Evolutionary conservation across 1,139 yeast species (phyloP).

Genomic region (Taphrina communis): DNA sequence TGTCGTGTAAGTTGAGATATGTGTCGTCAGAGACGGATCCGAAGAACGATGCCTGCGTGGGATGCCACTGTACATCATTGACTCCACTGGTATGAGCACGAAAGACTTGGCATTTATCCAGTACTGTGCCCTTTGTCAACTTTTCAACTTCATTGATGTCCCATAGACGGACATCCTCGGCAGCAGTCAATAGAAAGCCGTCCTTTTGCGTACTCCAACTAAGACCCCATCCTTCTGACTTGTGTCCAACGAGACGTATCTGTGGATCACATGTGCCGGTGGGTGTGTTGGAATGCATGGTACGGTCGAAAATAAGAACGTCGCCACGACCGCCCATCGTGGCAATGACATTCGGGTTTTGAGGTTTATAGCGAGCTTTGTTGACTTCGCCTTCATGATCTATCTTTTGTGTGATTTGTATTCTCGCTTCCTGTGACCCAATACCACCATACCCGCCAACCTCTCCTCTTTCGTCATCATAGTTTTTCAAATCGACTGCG

Average conservation of each 20-base stretch:
- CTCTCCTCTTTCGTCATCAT: conserved; percentile 51
- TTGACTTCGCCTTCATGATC: conserved; percentile 68
- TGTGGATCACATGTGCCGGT: conserved; percentile 52
- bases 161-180: conserved; percentile 79
- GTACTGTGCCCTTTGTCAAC: conserved; percentile 32
- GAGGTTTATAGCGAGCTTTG: conserved; percentile 83
- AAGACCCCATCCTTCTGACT: conserved; percentile 70
- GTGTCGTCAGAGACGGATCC: conserved; percentile 79
- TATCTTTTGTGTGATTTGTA: conserved; percentile 63
- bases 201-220: conserved; percentile 62
- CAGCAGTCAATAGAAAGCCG: conserved; percentile 64
- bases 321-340: conserved; percentile 80
- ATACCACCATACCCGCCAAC: conserved; percentile 49
- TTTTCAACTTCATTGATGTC: conserved; percentile 55
- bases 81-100: conserved; percentile 50
- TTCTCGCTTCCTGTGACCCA: conserved; percentile 48
- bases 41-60: conserved; percentile 57
- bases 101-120: conserved; percentile 40
- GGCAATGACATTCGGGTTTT: conserved; percentile 68
- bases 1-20: conserved; percentile 69
- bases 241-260: conserved; percentile 62
- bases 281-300: conserved; percentile 54
- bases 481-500: conserved; percentile 50
- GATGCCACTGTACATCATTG: conserved; percentile 59
- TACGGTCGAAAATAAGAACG: conserved; percentile 69